Evolutionary conservation across 148 eudicot species (phyloP).

Genomic region (Chenopodium formosanum): DNA sequence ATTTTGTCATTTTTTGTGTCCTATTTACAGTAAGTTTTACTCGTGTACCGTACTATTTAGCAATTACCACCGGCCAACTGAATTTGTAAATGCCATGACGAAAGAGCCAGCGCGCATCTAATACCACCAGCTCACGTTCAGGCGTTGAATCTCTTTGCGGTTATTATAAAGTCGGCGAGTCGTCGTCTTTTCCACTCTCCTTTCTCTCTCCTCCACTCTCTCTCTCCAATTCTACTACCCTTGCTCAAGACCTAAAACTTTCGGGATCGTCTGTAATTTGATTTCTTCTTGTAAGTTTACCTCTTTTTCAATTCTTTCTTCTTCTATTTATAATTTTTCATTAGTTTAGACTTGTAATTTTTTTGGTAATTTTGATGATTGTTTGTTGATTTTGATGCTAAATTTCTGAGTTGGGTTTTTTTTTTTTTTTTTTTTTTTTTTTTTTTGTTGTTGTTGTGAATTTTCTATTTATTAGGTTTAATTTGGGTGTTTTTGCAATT

Average conservation of each 20-base stretch:
- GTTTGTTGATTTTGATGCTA: not conserved
- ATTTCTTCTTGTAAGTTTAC: not conserved
- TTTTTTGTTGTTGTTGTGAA: not conserved
- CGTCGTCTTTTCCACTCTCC: not conserved
- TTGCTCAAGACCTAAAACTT: not conserved
- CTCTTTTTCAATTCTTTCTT: not conserved
- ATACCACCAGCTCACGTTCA: too few species aligned
- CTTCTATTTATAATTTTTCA: too few species aligned
- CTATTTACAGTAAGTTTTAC: too few species aligned
- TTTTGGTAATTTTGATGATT: too few species aligned
- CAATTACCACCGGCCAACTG: too few species aligned
- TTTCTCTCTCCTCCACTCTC: not conserved
- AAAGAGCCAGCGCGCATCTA: too few species aligned
- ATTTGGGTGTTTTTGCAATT: not conserved
- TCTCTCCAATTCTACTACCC: not conserved
- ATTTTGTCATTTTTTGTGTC: too few species aligned
- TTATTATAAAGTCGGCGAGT: not conserved
- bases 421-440: too few species aligned
- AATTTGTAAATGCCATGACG: too few species aligned
- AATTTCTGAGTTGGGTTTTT: not conserved
- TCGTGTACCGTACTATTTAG: too few species aligned
- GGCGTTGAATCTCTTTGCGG: too few species aligned
- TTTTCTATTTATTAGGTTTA: not conserved
- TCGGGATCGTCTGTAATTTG: not conserved
- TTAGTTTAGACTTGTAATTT: too few species aligned